Evolutionary conservation across 192 early-diverging fungal species (phyloP).

Genomic region (Diversispora epigaea): DNA sequence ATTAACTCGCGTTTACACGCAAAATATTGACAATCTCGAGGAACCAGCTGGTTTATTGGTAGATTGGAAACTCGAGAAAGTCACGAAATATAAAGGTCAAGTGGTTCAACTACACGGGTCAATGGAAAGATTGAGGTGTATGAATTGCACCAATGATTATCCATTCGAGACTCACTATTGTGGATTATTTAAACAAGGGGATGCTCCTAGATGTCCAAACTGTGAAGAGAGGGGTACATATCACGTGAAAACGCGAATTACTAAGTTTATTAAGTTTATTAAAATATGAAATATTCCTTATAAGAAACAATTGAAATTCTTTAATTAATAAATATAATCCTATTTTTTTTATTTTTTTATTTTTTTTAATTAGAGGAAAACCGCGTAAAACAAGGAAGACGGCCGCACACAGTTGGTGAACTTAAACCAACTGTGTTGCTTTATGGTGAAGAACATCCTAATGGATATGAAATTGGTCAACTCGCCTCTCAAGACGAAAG

Average conservation of each 20-base stretch:
- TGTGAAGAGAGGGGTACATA: slow-evolving; percentile 46
- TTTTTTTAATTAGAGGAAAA: slow-evolving; percentile 34
- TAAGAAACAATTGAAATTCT: not conserved
- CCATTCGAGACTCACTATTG: slow-evolving; percentile 61
- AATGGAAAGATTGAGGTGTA: slow-evolving; percentile 83
- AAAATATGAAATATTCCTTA: too few species aligned
- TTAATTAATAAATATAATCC: not conserved
- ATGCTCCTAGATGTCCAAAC: slow-evolving; percentile 66
- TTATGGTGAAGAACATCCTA: slow-evolving; percentile 88
- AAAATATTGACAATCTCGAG: slow-evolving; percentile 96
- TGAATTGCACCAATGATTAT: slow-evolving; percentile 71
- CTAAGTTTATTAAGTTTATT: too few species aligned
- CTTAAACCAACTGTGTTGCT: slow-evolving; percentile 91
- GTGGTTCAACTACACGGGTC: slow-evolving; percentile 95
- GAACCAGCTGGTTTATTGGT: slow-evolving; percentile 64
- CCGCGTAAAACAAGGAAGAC: slow-evolving; percentile 70
- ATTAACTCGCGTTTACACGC: slow-evolving; percentile 90
- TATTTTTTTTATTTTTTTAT: not conserved
- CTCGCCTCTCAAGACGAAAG: slow-evolving; percentile 56
- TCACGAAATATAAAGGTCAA: slow-evolving; percentile 52
- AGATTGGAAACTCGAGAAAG: slow-evolving; percentile 39
- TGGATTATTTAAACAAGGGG: slow-evolving; percentile 67
- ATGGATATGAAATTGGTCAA: slow-evolving; percentile 67
- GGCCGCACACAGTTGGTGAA: slow-evolving; percentile 70
- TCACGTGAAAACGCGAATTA: not conserved